These are phyloP conservation scores for Escovopsis sp. DNA, from an alignment of 2,329 filamentous ascomycete species.

Conservation along the genomic window DNA sequence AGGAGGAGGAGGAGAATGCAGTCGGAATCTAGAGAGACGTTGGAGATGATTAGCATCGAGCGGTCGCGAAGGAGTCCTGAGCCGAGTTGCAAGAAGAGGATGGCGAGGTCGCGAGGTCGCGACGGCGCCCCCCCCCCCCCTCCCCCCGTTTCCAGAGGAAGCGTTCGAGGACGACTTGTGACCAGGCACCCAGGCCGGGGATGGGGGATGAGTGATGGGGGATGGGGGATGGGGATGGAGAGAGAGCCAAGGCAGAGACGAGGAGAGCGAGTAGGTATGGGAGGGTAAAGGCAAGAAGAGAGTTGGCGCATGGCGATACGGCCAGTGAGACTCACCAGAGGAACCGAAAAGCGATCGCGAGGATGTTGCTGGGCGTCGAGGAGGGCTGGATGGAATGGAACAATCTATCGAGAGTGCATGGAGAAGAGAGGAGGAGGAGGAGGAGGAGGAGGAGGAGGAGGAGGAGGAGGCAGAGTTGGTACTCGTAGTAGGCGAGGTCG, in stretches of 20 bases:
- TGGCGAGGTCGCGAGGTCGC: constrained; percentile 1
- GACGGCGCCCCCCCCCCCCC: constrained; percentile 1
- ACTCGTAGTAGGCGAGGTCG: constrained; percentile 23
- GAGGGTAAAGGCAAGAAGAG: constrained; percentile 13
- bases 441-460: no score
- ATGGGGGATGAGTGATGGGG: neutral
- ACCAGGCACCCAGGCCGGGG: neutral
- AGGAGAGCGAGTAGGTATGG: constrained; percentile 7
- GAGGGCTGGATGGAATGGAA: constrained; percentile 17
- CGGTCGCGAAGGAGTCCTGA: neutral
- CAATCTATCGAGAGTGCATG: constrained; percentile 17
- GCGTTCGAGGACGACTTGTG: no score
- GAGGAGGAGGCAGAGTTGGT: constrained; percentile 16
- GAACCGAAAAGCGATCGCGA: constrained; percentile 17
- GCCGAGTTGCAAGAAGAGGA: neutral
- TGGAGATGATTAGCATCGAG: constrained; percentile 3
- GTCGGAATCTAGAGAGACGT: constrained; percentile 2
- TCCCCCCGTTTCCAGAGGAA: neutral
- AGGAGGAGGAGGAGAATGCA: constrained; percentile 3
- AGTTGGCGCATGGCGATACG: constrained; percentile 23
- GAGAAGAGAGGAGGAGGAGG: constrained; percentile 29
- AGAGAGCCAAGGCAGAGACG: constrained; percentile 7
- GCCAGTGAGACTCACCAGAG: constrained; percentile 24
- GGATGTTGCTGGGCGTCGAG: constrained; percentile 20
- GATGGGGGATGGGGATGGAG: constrained; percentile 1